These are phyloP conservation scores for Nephelium lappaceum DNA, from an alignment of 345 rosid species.

Conservation along the genomic window DNA sequence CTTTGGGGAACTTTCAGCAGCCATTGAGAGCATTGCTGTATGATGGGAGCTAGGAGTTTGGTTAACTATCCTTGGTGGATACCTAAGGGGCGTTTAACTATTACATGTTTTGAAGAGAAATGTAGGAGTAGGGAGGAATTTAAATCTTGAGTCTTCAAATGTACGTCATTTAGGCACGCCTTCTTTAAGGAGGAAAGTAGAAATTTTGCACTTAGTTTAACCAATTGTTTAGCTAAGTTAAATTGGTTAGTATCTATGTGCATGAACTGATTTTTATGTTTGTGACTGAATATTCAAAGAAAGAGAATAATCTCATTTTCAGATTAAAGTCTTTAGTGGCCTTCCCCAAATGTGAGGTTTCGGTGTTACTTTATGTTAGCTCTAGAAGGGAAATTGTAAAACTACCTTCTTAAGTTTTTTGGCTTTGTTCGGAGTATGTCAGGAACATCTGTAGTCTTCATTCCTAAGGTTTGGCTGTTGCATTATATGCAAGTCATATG, in stretches of 20 bases:
- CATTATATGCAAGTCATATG: too few relatives aligned
- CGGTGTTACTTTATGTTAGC: too few relatives aligned
- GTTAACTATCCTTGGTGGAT: slow-evolving; percentile 95
- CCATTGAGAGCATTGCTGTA: slow-evolving; percentile 78
- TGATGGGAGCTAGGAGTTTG: slow-evolving; percentile 76
- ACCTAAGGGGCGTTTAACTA: slow-evolving; percentile 50
- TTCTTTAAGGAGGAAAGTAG: not conserved
- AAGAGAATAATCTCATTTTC: not conserved
- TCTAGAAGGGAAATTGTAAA: too few relatives aligned
- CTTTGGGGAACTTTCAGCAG: slow-evolving; percentile 81
- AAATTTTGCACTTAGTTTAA: not conserved
- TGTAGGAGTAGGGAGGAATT: too few relatives aligned
- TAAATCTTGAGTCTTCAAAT: not conserved
- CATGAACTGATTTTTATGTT: not conserved
- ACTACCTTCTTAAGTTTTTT: too few relatives aligned
- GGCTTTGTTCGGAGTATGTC: too few relatives aligned
- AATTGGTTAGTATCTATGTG: not conserved
- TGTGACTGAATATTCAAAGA: not conserved
- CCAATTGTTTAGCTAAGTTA: not conserved
- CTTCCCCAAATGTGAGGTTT: not conserved
- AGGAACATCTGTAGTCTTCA: too few relatives aligned
- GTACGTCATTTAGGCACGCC: not conserved
- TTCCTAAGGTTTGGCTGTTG: too few relatives aligned
- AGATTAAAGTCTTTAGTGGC: not conserved
- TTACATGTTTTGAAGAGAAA: not conserved